Base-by-base conservation (phyloP, 768 basidiomycete species). In the Candolleomyces aberdarensis region DNA sequence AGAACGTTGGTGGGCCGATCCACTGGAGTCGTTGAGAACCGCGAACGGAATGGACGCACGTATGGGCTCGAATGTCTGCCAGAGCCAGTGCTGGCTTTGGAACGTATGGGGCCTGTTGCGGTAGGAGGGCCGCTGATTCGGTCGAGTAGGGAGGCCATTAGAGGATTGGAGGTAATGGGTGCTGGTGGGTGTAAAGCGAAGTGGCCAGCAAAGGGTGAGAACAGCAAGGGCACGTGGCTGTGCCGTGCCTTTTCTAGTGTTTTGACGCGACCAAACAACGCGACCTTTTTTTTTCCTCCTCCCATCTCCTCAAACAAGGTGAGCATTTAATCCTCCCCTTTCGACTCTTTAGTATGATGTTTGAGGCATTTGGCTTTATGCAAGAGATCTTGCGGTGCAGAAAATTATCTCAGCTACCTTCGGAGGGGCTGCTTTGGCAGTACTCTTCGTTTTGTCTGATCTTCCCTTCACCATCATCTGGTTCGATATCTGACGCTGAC, bases 291-390 rank as follows among this genome's bases (percentile, higher is more conserved):
- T 49, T 22, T 49, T 49, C 48, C 43, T 44, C 43, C 43, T n/a
- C 13, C 43, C 43, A 44, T 26, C 26, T 26, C 26, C 26, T 26
- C 26, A 3, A 26, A 3, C 60, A 29, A 59, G 60, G 75, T 76
- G 71, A 76, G 75, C 69, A 47, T 26, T 26, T 26, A 1, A 26
- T 62, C 58, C 26, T 62, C 63, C 36, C 29, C 62, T 59, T 55
- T 44, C 31, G 40, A 56, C 19, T 58, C 39, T 53, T 5, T 51
- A 66, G 36, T 11, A 85, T 87, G 89, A 91, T 91, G 89, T 86
- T 89, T 90, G 89, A 91, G 89, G 89, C 89, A 91, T 91, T 91
- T 91, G 89, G 89, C 89, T 91, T 91, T 90, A 91, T 66, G 88
- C 84, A 77, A 78, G 73, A 71, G 68, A 80, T 68, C 84, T 83